phyloP scores from a whole-genome alignment of 805 yeast genomes.

The Lipomyces starkeyi region DNA sequence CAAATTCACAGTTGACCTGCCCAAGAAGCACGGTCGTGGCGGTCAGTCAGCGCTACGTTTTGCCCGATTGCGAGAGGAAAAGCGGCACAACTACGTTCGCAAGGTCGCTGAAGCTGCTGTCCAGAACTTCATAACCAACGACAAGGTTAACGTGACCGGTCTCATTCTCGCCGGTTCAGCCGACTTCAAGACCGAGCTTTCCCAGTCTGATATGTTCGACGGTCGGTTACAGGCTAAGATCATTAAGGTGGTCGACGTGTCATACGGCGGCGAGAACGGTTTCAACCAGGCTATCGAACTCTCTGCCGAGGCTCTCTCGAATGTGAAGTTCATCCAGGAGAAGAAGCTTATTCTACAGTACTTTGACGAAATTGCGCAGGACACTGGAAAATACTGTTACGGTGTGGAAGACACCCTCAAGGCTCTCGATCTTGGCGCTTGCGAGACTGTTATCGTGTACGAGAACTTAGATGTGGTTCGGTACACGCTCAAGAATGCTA shows the following conservation, averaged over 20 bases:
- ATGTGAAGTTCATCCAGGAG: slow-evolving; percentile 97
- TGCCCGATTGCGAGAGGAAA: slow-evolving; percentile 97
- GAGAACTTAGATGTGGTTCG: slow-evolving; percentile 89
- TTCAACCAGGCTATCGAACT: slow-evolving; percentile 99
- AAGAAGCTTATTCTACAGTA: slow-evolving; percentile 90
- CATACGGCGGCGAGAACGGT: slow-evolving; percentile 99
- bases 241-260: slow-evolving; percentile 91
- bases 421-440: slow-evolving; percentile 95
- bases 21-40: slow-evolving; percentile 99
- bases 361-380: slow-evolving; percentile 97
- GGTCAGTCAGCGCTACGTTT: slow-evolving; percentile 99
- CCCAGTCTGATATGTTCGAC: slow-evolving; percentile 92
- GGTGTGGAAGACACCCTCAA: slow-evolving; percentile 96
- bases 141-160: slow-evolving; percentile 93
- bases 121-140: slow-evolving; percentile 92
- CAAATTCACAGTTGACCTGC: slow-evolving; percentile 95
- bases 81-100: slow-evolving; percentile 97
- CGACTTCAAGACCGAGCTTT: slow-evolving; percentile 94
- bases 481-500: slow-evolving; percentile 81
- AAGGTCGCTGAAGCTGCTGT: slow-evolving; percentile 98
- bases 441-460: slow-evolving; percentile 89
- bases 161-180: slow-evolving; percentile 98
- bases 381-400: slow-evolving; percentile 96
- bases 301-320: slow-evolving; percentile 94
- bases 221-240: slow-evolving; percentile 84